These are phyloP conservation scores for Lindgomyces ingoldianus DNA, from an alignment of 495 filamentous ascomycete genomes.

Conservation along the genomic window DNA sequence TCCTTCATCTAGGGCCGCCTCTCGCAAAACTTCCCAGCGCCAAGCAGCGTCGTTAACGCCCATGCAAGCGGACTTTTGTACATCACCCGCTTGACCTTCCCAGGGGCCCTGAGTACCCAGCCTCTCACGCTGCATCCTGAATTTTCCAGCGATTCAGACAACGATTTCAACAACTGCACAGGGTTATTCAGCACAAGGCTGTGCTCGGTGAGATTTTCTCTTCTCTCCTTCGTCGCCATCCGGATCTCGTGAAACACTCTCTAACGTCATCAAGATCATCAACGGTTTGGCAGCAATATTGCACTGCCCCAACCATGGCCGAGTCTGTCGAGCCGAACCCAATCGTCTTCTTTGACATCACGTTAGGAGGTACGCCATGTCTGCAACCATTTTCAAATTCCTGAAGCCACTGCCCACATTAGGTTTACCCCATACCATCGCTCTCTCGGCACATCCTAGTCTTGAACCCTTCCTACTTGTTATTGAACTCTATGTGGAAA, in stretches of 20 bases:
- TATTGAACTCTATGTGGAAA: neutral
- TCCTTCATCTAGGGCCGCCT: neutral
- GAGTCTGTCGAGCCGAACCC: constrained; percentile 51
- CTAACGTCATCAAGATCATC: constrained; percentile 16
- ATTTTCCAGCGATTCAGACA: neutral
- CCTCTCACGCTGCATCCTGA: neutral
- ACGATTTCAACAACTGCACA: neutral
- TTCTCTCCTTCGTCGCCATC: neutral
- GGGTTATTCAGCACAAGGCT: too few species aligned
- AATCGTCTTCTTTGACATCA: constrained; percentile 90
- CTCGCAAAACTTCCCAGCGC: neutral
- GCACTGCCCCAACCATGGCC: constrained; percentile 38
- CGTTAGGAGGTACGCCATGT: constrained; percentile 74
- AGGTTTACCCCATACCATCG: neutral
- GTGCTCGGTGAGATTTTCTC: neutral
- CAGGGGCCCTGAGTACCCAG: neutral
- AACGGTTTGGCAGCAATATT: neutral
- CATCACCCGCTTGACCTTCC: neutral
- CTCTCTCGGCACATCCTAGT: neutral
- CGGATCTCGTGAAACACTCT: constrained; percentile 6
- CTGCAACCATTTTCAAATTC: constrained; percentile 10
- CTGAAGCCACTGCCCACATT: too few species aligned
- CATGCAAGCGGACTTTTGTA: neutral
- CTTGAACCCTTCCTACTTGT: neutral
- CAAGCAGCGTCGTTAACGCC: constrained; percentile 6